phyloP scores from a whole-genome alignment of 2,329 filamentous ascomycete genomes.

The Diaporthe helianthi region DNA sequence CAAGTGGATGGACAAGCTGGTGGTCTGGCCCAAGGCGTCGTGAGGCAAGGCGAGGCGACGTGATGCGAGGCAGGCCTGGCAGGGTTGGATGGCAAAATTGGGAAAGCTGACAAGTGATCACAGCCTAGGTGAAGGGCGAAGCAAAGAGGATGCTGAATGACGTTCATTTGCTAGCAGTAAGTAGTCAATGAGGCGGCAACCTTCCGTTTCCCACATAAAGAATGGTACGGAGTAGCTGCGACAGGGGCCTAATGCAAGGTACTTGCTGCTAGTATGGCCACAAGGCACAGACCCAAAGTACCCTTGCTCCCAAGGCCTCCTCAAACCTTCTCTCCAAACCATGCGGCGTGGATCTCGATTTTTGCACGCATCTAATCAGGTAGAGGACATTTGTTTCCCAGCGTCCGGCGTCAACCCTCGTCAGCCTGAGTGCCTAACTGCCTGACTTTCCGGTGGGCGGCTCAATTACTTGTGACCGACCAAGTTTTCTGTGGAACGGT shows the following conservation, averaged over 20 bases:
- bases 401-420: background rate
- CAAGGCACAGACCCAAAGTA: background rate
- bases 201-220: constrained; percentile 24
- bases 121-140: constrained; percentile 7
- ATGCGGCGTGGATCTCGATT: constrained; percentile 9
- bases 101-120: constrained; percentile 1
- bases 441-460: background rate
- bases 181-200: constrained; percentile 27
- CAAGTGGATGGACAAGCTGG: background rate
- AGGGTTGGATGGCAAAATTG: constrained; percentile 19
- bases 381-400: background rate
- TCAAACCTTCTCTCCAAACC: constrained; percentile 1
- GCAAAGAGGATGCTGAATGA: constrained; percentile 24
- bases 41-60: constrained; percentile 9
- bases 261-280: background rate
- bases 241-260: background rate
- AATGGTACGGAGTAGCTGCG: background rate
- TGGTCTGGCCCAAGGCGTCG: background rate
- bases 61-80: background rate
- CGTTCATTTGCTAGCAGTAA: constrained; percentile 23
- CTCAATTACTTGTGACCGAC: constrained; percentile 5
- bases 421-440: background rate
- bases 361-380: constrained; percentile 1
- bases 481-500: background rate
- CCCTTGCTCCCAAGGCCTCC: background rate